Base-by-base conservation (phyloP, 2,329 filamentous ascomycete species). In the Aureobasidium sp. region DNA sequence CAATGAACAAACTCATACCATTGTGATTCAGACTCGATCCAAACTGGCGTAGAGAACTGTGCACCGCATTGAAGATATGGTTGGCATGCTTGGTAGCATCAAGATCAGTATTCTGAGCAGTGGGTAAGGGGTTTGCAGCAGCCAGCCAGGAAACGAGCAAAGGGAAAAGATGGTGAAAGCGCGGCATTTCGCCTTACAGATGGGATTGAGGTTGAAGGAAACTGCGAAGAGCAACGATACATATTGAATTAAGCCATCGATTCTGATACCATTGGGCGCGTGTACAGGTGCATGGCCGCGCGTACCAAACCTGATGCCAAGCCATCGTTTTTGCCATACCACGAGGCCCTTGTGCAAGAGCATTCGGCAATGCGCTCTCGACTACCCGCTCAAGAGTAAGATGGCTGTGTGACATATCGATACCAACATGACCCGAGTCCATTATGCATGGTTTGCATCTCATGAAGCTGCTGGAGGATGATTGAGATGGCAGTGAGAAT, bases 11-110 rank as follows among this genome's bases (percentile, higher is more conserved):
- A 1, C 85, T 84, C 79, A 91, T 86, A 61, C 89, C 89, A 70
- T 91, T 91, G 72, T 91, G 88, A 63, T 89, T 81, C 2, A 89
- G 70, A 0, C 87, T 86, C 0, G 86, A 89, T 1, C 87, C 88
- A 83, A 86, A 91, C 76, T 91, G 87, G 39, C 88, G 80, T 77
- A 88, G 85, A 0, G 87, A 87, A 11, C 85, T 85, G 66, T 90
- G 85, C 20, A 91, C 77, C 17, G 86, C 80, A 69, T 91, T 91
- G 80, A 91, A 91, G 62, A 91, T 83, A 64, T 83, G 80, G 66
- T 84, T 81, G 8, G 83, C 84, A 47, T 61, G 62, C 15, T 31
- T 51, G n/a, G 25, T 49, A 27, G 37, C 56, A 44, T 61, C 47
- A 7, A 20, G 25, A 44, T 51, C 17, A 29, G 25, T 7, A 31